Evolutionary conservation across 2,329 filamentous ascomycete species (phyloP), one percentile per base, ranked within the genome.

Genomic region (Penicillium sp.): DNA sequence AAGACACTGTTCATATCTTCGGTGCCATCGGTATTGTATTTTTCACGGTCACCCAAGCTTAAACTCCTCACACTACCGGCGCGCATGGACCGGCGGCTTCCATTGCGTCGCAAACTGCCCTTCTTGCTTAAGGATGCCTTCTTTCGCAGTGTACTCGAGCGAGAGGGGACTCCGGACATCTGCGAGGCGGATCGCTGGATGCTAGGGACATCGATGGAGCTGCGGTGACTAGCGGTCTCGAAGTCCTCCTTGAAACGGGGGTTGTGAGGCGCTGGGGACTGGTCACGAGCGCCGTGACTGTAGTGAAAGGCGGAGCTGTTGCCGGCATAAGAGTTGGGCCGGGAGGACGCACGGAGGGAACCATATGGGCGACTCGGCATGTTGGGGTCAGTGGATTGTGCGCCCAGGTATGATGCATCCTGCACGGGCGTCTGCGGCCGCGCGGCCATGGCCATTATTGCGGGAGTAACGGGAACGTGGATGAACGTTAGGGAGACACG

Each of bases 21-120:
- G 28, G 79, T 79, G 5, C 79, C 75, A 26, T 71, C 70, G 41
- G 63, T 59, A 24, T 62, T 61, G 53, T 77, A 77, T 55, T 75
- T 76, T 56, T 78, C 75, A 47, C 76, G 82, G 54, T 88, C 85
- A 53, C 89, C 88, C 51, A 91, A 75, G 24, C 82, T 85, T 52
- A 95, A 79, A 65, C 91, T 95, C 63, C 85, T 85, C 47, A 96
- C 90, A 69, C 91, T 95, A 50, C 91, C 92, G 26, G 92, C 90
- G 66, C 86, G 87, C 74, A 89, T 83, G 71, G 90, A 95, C 62
- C 86, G 84, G 49, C 88, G 85, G 72, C 92, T 96, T 59, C 85
- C 81, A 68, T 86, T 91, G 62, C 91, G 87, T 72, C 86, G 88
- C 60, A 96, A 68, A 67, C 90, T 95, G 36, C 79, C 82, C 54